These are phyloP conservation scores for Aspergillus carlsbadensis DNA, from an alignment of 495 filamentous ascomycete species.

Conservation along the genomic window DNA sequence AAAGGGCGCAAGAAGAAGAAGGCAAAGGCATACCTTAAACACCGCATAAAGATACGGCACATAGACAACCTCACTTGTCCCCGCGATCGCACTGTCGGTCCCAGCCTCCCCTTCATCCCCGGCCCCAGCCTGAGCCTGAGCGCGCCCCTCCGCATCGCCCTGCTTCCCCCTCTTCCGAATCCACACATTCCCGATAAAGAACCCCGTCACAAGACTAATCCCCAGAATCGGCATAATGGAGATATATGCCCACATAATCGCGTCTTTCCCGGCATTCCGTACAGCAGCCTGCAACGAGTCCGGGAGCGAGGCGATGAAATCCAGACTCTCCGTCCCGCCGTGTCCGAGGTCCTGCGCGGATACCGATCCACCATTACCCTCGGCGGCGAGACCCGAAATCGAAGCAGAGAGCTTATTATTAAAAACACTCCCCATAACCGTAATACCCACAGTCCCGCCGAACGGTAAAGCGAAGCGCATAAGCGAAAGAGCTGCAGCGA, in stretches of 20 bases:
- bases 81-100: too few relatives aligned
- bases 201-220: constrained; percentile 40
- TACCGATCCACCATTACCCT: constrained; percentile 2
- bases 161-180: constrained; percentile 25
- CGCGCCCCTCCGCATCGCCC: background rate
- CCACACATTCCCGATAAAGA: constrained; percentile 55
- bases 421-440: constrained; percentile 61
- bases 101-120: background rate
- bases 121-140: background rate
- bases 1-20: background rate
- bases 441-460: constrained; percentile 57
- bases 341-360: constrained; percentile 1
- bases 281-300: constrained; percentile 24
- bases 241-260: constrained; percentile 57
- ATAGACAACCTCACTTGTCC: constrained; percentile 25
- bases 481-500: constrained; percentile 51
- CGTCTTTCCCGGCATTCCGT: constrained; percentile 34
- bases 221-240: constrained; percentile 54
- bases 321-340: constrained; percentile 18
- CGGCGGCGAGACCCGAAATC: background rate
- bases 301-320: constrained; percentile 21
- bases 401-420: constrained; percentile 44
- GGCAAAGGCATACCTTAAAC: constrained; percentile 15
- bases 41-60: constrained; percentile 26
- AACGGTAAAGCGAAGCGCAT: constrained; percentile 52